Evolutionary conservation across 2,329 filamentous ascomycete genomes (phyloP).

Genomic region (Davidsoniella australis): DNA sequence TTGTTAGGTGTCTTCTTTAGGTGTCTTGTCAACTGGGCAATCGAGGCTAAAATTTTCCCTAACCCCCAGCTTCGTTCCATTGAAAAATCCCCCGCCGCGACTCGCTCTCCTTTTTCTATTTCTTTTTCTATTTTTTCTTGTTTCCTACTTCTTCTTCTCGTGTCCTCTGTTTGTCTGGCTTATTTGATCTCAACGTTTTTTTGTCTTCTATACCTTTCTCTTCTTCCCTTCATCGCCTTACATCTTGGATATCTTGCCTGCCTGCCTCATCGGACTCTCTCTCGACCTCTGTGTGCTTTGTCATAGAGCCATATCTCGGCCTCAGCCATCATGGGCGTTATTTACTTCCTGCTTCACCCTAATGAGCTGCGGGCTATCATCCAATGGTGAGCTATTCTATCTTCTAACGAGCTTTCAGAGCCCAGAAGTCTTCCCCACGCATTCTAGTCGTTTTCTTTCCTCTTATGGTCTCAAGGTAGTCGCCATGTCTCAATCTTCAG

Average conservation of each 20-base stretch:
- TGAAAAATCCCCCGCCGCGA: no score
- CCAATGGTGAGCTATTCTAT: slow-evolving; percentile 51
- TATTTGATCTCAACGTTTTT: neutral
- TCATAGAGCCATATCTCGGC: neutral
- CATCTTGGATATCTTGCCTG: neutral
- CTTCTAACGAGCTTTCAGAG: neutral
- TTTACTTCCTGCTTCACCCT: slow-evolving; percentile 63
- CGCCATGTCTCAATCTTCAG: no score
- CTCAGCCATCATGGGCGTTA: slow-evolving; percentile 35
- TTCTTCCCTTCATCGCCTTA: neutral
- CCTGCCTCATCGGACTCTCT: neutral
- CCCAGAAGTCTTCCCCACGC: no score
- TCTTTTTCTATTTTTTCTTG: neutral
- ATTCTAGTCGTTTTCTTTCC: no score
- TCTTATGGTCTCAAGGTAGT: no score
- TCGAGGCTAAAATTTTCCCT: no score
- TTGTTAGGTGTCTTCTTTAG: neutral
- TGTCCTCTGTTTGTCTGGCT: neutral
- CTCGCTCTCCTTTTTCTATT: neutral
- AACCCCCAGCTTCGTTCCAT: no score
- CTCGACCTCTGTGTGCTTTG: neutral
- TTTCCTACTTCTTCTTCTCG: neutral
- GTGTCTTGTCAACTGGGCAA: neutral
- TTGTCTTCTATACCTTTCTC: neutral
- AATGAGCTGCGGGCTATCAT: slow-evolving; percentile 65